Base-by-base conservation (phyloP, 768 basidiomycete species). In the Porphyrellus cyaneotinctus region DNA sequence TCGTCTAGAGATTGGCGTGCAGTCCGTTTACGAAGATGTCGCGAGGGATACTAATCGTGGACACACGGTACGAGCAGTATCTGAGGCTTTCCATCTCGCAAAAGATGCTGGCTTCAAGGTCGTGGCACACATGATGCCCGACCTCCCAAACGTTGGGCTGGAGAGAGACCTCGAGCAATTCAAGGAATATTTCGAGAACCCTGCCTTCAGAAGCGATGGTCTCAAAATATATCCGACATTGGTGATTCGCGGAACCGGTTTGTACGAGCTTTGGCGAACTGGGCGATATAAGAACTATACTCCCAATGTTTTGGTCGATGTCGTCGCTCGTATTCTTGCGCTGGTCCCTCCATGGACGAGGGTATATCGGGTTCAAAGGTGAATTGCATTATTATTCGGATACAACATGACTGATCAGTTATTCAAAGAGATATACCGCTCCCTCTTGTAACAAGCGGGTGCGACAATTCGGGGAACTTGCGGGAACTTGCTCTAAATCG, bases 71-170 rank as follows among this genome's bases (percentile, higher is more conserved):
- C 92, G 92, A 48, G 92, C 95, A 10, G 95, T 97, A 49, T 86
- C 91, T 43, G 95, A 99, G 69, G 91, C 88, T 13, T 99, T 99
- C 73, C 95, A 98, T 64, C 84, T 99, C 62, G 87, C 94, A 18
- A 99, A 99, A 69, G 95, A 99, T 63, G 97, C 95, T 2, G 97
- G 97, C 5, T 99, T 97, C 85, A 99, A 99, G 72, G 95, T 99
- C 49, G 97, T 99, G 26, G 95, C 95, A 18, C 97, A 99, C 68
- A 98, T 98, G 97, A 99, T 99, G 95, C 94, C 95, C 14, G 95
- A 99, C 69, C 80, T 98, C 10, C 95, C 95, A 10, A 99, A 99
- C 67, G 91, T 98, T 52, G 97, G 97, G 31, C 80, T 95, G 53
- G 97, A 98, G 74, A 84, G 97, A 51, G 97, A 99, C 70, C 81